Percentiles rank a stretch among this genome's conserved stretches.
Evolutionary conservation across 768 basidiomycete species (phyloP).

Genomic region (Amanita pseudoporphyria): DNA sequence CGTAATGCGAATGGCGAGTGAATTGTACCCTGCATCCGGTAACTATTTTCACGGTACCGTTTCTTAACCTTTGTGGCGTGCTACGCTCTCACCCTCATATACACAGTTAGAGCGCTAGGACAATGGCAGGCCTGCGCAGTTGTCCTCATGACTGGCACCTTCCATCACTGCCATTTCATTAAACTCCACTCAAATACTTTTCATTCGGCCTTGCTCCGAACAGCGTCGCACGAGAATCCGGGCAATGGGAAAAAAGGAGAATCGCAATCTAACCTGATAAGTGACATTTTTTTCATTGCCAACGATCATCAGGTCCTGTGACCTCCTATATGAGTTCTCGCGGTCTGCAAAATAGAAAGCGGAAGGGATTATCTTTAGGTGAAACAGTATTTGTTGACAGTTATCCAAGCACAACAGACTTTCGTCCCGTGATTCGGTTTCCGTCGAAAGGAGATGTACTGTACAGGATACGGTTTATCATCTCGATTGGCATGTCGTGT

Average conservation of each 20-base stretch:
- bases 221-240: background rate
- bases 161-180: background rate
- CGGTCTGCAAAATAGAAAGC: background rate
- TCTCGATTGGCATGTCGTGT: slow-evolving; percentile 75
- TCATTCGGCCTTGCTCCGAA: background rate
- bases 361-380: background rate
- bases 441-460: background rate
- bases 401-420: background rate
- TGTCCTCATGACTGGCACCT: background rate
- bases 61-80: slow-evolving; percentile 3
- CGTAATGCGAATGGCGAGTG: background rate
- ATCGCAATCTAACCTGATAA: background rate
- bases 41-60: background rate
- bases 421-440: background rate
- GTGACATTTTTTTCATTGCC: background rate
- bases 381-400: background rate
- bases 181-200: background rate
- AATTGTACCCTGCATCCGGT: background rate
- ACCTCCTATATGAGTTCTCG: background rate
- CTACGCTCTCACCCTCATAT: slow-evolving; percentile 2
- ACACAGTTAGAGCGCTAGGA: background rate
- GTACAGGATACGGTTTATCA: slow-evolving; percentile 72
- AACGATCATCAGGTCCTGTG: slow-evolving; percentile 5
- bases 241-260: background rate
- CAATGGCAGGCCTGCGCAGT: background rate